phyloP scores from a whole-genome alignment of 768 basidiomycete genomes.

The Clitopilus passeckerianus region DNA sequence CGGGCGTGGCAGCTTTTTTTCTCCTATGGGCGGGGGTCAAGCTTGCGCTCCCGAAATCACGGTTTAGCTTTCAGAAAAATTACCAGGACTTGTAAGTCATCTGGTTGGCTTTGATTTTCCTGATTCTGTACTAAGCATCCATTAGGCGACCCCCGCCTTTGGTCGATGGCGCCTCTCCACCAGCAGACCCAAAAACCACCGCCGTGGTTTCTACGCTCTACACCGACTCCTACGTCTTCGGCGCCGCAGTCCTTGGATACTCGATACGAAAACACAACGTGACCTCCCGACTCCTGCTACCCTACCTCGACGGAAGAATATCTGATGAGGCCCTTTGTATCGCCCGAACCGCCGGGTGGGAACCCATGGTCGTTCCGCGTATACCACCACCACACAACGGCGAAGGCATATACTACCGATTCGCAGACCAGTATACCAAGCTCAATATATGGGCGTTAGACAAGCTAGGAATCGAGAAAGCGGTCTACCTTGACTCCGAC shows the following conservation, averaged over 20 bases:
- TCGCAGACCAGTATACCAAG: constrained; percentile 39
- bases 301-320: constrained; percentile 24
- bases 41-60: neutral
- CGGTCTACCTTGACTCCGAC: constrained; percentile 38
- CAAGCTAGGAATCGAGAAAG: constrained; percentile 19
- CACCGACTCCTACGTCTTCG: constrained; percentile 22
- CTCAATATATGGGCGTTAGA: constrained; percentile 35
- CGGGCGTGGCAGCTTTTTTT: neutral
- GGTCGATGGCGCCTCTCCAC: neutral
- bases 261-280: constrained; percentile 17
- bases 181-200: constrained; percentile 3
- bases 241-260: constrained; percentile 22
- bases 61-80: neutral
- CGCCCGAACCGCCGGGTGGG: constrained; percentile 33
- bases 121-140: too few relatives aligned
- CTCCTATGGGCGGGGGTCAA: neutral
- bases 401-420: constrained; percentile 25
- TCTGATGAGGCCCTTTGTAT: constrained; percentile 34
- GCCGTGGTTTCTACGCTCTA: constrained; percentile 22
- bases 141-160: neutral
- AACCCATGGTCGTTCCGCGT: constrained; percentile 23
- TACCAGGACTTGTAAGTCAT: neutral
- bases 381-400: constrained; percentile 34
- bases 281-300: constrained; percentile 18
- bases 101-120: too few relatives aligned